A percentile compares a stretch with the other conserved stretches of the same genome.
Evolutionary conservation across 2,329 filamentous ascomycete species (phyloP).

Genomic region (Colletotrichum australisinense): DNA sequence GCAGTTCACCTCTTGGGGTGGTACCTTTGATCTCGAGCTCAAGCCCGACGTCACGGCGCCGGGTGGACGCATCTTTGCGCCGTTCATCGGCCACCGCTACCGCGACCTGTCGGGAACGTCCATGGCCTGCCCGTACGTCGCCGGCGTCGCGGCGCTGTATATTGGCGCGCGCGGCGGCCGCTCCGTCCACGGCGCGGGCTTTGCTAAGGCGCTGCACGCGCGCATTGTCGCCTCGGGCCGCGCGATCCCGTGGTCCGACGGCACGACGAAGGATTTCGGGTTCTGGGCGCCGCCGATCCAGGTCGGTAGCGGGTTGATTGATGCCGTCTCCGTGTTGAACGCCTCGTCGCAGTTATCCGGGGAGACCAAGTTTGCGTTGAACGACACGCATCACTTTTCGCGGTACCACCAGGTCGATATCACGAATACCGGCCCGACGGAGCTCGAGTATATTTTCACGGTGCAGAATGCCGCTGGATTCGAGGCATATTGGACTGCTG

Average conservation of each 20-base stretch:
- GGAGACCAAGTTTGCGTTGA: constrained; percentile 51
- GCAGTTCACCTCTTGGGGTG: constrained; percentile 59
- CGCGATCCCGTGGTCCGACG: constrained; percentile 29
- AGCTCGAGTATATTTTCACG: constrained; percentile 46
- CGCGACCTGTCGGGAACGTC: constrained; percentile 63
- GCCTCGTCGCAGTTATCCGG: constrained; percentile 46
- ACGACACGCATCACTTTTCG: constrained; percentile 53
- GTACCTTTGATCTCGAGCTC: constrained; percentile 57
- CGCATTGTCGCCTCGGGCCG: constrained; percentile 35
- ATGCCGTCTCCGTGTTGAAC: constrained; percentile 41
- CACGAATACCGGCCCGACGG: constrained; percentile 48
- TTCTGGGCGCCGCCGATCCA: constrained; percentile 49
- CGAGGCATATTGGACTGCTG: constrained; percentile 40
- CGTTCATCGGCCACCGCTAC: constrained; percentile 56
- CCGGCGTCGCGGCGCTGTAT: constrained; percentile 60
- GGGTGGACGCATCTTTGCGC: constrained; percentile 62
- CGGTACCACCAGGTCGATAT: constrained; percentile 41
- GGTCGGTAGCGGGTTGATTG: constrained; percentile 52
- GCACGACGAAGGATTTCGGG: constrained; percentile 34
- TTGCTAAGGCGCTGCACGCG: constrained; percentile 29
- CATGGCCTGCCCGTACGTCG: constrained; percentile 66
- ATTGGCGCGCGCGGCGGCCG: constrained; percentile 55
- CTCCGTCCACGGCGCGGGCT: constrained; percentile 43
- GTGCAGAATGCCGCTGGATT: constrained; percentile 48
- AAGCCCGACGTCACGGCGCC: constrained; percentile 63